These are phyloP conservation scores for Claviceps sp. DNA, from an alignment of 2,329 filamentous ascomycete genomes.

Conservation along the genomic window DNA sequence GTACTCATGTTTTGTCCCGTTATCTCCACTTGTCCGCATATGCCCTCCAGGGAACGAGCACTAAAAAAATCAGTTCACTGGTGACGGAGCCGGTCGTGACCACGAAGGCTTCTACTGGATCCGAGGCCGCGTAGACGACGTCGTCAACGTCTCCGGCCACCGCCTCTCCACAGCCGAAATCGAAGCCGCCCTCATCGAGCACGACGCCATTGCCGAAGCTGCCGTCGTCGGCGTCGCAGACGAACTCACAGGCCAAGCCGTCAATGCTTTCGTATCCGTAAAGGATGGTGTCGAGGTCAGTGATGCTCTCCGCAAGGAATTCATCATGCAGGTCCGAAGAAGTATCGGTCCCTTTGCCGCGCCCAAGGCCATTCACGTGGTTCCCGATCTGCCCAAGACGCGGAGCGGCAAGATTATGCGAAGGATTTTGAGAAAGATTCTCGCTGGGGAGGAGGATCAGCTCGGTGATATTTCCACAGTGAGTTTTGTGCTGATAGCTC, in stretches of 20 bases:
- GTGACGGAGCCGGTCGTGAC: slow-evolving; percentile 88
- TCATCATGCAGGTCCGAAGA: slow-evolving; percentile 89
- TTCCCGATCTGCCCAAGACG: slow-evolving; percentile 93
- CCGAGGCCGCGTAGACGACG: slow-evolving; percentile 92
- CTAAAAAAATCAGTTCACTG: slow-evolving; percentile 52
- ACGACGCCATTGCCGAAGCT: slow-evolving; percentile 78
- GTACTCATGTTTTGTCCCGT: neutral
- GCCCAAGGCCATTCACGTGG: slow-evolving; percentile 82
- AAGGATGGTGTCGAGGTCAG: slow-evolving; percentile 68
- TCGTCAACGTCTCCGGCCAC: slow-evolving; percentile 95
- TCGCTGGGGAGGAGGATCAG: slow-evolving; percentile 94
- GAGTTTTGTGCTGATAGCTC: slow-evolving; percentile 21
- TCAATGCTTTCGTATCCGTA: slow-evolving; percentile 90
- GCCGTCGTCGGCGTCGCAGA: slow-evolving; percentile 89
- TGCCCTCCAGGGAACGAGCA: too few species aligned
- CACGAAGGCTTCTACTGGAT: slow-evolving; percentile 99
- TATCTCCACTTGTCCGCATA: neutral
- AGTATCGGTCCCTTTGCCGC: slow-evolving; percentile 96
- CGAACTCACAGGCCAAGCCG: slow-evolving; percentile 90
- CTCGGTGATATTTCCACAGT: slow-evolving; percentile 87
- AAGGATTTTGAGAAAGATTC: slow-evolving; percentile 89
- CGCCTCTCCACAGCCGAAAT: slow-evolving; percentile 95
- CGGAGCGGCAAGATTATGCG: slow-evolving; percentile 98
- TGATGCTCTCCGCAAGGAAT: slow-evolving; percentile 81
- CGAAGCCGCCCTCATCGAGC: slow-evolving; percentile 90